phyloP scores from a whole-genome alignment of 192 early-diverging fungal genomes.

The Backusella psychrophila region DNA sequence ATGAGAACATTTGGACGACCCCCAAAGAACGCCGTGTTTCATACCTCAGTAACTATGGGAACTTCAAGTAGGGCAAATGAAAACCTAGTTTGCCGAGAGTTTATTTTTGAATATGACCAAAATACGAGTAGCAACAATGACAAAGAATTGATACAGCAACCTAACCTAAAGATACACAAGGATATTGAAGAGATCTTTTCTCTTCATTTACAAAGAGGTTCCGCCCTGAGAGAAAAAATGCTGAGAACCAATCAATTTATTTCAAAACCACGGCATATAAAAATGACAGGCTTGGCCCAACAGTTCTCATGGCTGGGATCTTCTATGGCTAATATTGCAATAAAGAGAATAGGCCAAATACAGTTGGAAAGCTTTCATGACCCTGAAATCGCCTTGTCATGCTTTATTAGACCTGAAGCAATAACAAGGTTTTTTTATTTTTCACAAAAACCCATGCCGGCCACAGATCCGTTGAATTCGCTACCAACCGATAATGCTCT shows the following conservation, averaged over 20 bases:
- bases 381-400: neutral
- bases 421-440: neutral
- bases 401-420: neutral
- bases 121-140: neutral
- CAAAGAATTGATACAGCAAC: neutral
- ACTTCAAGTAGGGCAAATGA: neutral
- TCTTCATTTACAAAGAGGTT: neutral
- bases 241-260: neutral
- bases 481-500: constrained; percentile 20
- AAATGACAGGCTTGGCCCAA: neutral
- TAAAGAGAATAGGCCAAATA: neutral
- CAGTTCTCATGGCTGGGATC: neutral
- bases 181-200: neutral
- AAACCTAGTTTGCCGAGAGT: constrained; percentile 13
- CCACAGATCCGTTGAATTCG: constrained; percentile 12
- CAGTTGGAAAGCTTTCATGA: neutral
- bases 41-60: constrained; percentile 15
- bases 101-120: constrained; percentile 26
- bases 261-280: neutral
- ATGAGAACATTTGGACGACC: constrained; percentile 29
- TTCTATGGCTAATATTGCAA: neutral
- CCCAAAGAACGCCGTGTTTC: constrained; percentile 31
- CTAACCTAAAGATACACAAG: neutral
- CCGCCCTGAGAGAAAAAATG: neutral
- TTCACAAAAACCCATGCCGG: neutral